Base-by-base conservation (phyloP, 257 asterid genomes). In the Lithospermum erythrorhizon region DNA sequence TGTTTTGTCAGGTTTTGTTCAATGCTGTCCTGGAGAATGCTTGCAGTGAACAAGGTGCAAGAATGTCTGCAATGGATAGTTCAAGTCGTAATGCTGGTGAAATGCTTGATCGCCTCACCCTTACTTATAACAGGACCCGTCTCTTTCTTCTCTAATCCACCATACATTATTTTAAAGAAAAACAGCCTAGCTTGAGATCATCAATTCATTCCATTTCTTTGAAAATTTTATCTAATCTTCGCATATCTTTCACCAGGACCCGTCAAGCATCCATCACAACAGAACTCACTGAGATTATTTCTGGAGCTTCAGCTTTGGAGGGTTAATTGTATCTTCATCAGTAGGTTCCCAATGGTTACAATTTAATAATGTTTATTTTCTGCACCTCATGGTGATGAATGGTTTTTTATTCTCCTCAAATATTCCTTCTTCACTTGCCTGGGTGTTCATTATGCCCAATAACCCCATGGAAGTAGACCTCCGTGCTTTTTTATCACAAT, bases 11-110 rank as follows among this genome's bases (percentile, higher is more conserved):
- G 98, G 94, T 88, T 37, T 48, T 93, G 90, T 93, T 85, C 94
- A 93, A 85, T 65, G 96, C 94, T 0, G 87, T 89, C 57, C 53
- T 89, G 74, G 99, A 93, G 81, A 89, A 93, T 61, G 99, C 99
- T 73, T 89, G 97, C 80, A 87, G 98, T 81, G 96, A 90, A 78
- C 98, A 87, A 72, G 99, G 97, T 67, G 97, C 99, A 55, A 82
- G 97, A 75, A 93, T 93, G 99, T 89, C 96, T 73, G 97, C 99
- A 9, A 93, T 93, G 99, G 99, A 93, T 68, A 93, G 99, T 74
- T 93, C 99, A 74, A 93, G 97, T 77, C 81, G 96, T 75, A 93
- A 93, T 68, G 99, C 97, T 23, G 99, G 99, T 55, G 99, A 93
- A 1, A 82, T 93, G 97, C 99, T 93, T 80, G 99, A 93, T 74